These are phyloP conservation scores for Leucaena leucocephala DNA, from an alignment of 306 rosid species.

Conservation along the genomic window DNA sequence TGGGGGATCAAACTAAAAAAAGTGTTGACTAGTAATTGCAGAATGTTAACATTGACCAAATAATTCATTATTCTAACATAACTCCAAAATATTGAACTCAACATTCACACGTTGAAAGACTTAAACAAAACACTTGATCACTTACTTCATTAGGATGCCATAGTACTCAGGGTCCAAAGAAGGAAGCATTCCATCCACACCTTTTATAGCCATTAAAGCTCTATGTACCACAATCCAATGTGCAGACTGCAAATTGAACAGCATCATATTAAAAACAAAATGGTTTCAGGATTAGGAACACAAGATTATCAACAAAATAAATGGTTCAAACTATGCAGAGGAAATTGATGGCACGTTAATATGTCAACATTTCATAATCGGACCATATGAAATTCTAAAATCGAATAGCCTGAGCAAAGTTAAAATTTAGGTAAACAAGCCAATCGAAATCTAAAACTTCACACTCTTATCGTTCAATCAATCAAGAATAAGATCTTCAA, in stretches of 20 bases:
- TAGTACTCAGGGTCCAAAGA: too few species aligned
- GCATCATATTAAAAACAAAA: slow-evolving; percentile 18
- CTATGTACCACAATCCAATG: too few species aligned
- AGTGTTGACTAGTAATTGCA: slow-evolving; percentile 2
- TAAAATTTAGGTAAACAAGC: neutral
- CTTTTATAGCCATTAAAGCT: slow-evolving; percentile 97
- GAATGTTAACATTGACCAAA: neutral
- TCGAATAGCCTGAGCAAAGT: neutral
- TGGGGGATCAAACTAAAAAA: slow-evolving; percentile 14
- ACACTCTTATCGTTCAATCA: neutral
- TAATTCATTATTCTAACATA: too few species aligned
- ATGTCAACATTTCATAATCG: neutral
- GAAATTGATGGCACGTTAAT: neutral
- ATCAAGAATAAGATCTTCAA: too few species aligned
- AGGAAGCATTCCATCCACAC: too few species aligned
- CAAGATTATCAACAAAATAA: slow-evolving; percentile 1
- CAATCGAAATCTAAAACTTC: neutral
- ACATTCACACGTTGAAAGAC: slow-evolving; percentile 2
- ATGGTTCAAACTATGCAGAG: neutral
- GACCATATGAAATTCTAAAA: neutral
- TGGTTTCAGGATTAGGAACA: neutral
- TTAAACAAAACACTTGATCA: too few species aligned
- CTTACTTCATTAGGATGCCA: too few species aligned
- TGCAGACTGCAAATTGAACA: too few species aligned
- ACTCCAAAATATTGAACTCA: neutral